These are phyloP conservation scores for Penicillium desertorum DNA, from an alignment of 495 filamentous ascomycete species.

Conservation along the genomic window DNA sequence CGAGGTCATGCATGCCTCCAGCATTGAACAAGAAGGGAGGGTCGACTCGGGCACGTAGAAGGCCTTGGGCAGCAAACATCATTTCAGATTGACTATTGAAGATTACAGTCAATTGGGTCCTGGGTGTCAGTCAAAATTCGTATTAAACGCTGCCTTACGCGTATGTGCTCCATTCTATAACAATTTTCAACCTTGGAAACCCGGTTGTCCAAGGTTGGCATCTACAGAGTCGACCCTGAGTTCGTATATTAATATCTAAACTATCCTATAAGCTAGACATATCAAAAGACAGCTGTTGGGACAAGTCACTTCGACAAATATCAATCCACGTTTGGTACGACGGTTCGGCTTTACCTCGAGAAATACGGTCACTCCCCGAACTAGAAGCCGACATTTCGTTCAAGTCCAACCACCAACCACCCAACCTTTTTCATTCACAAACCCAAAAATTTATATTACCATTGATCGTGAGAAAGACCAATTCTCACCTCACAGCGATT, in stretches of 20 bases:
- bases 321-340: too few species aligned
- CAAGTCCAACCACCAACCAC: too few species aligned
- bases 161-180: not conserved
- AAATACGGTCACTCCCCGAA: too few species aligned
- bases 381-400: too few species aligned
- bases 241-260: not conserved
- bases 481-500: too few species aligned
- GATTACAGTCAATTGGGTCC: not conserved
- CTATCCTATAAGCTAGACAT: not conserved
- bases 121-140: not conserved
- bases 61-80: slow-evolving; percentile 2
- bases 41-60: not conserved
- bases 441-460: too few species aligned
- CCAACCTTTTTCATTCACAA: too few species aligned
- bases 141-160: not conserved
- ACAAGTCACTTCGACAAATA: not conserved
- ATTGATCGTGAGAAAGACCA: too few species aligned
- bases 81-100: not conserved
- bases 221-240: not conserved
- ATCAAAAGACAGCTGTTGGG: not conserved
- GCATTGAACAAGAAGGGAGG: not conserved
- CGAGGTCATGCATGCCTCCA: slow-evolving; percentile 1
- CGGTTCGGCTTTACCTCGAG: too few species aligned
- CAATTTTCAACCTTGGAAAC: not conserved
- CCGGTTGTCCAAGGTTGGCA: not conserved